These are phyloP conservation scores for Boletellus sp. DNA, from an alignment of 768 basidiomycete species.

Conservation along the genomic window DNA sequence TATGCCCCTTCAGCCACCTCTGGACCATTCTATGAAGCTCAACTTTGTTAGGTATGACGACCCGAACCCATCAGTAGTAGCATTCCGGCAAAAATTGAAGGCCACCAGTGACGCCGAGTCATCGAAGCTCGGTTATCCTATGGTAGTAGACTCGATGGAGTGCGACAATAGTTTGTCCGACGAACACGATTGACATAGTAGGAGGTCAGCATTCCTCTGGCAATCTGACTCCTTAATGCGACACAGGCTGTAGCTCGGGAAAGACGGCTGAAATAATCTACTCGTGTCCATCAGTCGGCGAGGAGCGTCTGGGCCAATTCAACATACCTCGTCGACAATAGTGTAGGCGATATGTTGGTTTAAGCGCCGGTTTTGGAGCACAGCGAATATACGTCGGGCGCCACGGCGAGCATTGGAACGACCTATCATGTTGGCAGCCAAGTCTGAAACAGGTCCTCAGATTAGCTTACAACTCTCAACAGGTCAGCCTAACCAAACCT, in stretches of 20 bases:
- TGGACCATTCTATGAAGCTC: not conserved
- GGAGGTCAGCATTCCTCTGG: not conserved
- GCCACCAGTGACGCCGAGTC: constrained; percentile 5
- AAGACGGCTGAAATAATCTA: constrained; percentile 62
- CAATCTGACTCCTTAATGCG: constrained; percentile 1
- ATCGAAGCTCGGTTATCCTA: constrained; percentile 9
- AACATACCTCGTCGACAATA: constrained; percentile 80
- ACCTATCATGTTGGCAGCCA: constrained; percentile 98
- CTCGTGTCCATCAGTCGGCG: constrained; percentile 4
- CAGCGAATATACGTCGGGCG: constrained; percentile 88
- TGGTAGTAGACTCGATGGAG: constrained; percentile 14
- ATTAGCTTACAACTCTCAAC: not conserved
- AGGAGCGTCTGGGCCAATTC: not conserved
- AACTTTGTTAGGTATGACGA: constrained; percentile 55
- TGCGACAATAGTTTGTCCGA: not conserved
- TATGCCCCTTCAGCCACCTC: constrained; percentile 32
- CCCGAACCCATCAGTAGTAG: constrained; percentile 53
- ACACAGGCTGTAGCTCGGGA: constrained; percentile 40
- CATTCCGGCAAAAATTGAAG: constrained; percentile 39
- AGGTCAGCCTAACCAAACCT: constrained; percentile 43
- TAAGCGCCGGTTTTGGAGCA: constrained; percentile 89
- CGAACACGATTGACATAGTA: not conserved
- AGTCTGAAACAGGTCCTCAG: constrained; percentile 46
- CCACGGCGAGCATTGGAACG: constrained; percentile 91
- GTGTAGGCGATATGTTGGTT: constrained; percentile 92